Conservation (phyloP, 2,329 filamentous ascomycete genomes). For the Ceratocystiopsis minuta region DNA sequence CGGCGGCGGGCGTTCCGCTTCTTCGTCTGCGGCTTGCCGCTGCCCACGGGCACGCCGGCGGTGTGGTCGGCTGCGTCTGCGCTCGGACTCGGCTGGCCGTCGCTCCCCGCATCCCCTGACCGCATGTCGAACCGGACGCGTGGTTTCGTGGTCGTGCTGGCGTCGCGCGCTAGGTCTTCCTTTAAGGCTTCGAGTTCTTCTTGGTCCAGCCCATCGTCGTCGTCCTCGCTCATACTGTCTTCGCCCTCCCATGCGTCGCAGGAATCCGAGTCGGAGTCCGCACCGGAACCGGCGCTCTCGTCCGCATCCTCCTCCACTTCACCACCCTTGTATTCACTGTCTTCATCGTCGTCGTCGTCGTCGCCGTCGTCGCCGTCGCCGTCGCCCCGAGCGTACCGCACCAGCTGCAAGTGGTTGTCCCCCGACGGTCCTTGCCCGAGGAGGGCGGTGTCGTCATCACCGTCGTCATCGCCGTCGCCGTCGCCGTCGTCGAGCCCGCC, state of each 20-base stretch:
- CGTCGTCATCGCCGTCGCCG: neutral
- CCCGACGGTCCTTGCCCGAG: no score
- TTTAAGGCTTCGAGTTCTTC: slow-evolving; percentile 26
- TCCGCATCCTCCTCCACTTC: slow-evolving; percentile 4
- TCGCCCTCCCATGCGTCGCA: no score
- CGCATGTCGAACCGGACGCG: no score
- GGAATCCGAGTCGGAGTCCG: slow-evolving; percentile 3
- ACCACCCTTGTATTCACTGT: slow-evolving; percentile 2
- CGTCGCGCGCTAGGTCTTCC: slow-evolving; percentile 14
- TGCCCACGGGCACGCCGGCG: no score
- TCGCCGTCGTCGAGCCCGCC: neutral
- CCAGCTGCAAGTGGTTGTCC: slow-evolving; percentile 16
- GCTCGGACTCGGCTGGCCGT: no score
- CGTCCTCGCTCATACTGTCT: no score
- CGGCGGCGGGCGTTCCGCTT: slow-evolving; percentile 34
- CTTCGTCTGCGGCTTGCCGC: slow-evolving; percentile 23
- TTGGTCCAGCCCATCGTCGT: slow-evolving; percentile 15
- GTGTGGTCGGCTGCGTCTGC: no score
- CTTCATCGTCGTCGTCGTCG: slow-evolving; percentile 11
- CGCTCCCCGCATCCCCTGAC: no score
- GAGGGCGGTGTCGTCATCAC: no score
- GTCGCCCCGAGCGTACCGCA: slow-evolving; percentile 11
- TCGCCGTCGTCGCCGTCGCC: slow-evolving; percentile 15
- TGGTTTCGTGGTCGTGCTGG: no score
- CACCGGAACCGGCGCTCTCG: no score